These are phyloP conservation scores for Calonectria honghensis DNA, from an alignment of 2,329 filamentous ascomycete species.

Conservation along the genomic window DNA sequence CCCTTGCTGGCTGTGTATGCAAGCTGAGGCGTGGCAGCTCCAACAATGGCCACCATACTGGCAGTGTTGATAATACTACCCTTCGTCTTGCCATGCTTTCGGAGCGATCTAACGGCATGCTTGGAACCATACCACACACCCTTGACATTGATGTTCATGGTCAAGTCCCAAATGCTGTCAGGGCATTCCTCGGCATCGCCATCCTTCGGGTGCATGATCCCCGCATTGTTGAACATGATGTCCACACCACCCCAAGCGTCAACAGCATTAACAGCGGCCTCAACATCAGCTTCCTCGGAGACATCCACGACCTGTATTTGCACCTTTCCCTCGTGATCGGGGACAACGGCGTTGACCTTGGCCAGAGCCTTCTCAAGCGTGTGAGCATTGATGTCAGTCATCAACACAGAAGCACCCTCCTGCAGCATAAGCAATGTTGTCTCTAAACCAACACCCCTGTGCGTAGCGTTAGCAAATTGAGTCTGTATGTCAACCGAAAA, in stretches of 20 bases:
- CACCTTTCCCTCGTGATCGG: conserved; percentile 71
- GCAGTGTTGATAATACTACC: conserved; percentile 95
- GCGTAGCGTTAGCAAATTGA: conserved; percentile 27
- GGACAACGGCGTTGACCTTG: conserved; percentile 85
- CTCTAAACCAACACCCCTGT: conserved; percentile 93
- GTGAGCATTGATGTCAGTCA: conserved; percentile 88
- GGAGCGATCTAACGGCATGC: conserved; percentile 88
- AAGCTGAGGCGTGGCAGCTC: conserved; percentile 90
- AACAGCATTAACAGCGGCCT: conserved; percentile 82
- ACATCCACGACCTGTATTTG: conserved; percentile 84
- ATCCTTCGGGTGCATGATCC: conserved; percentile 94
- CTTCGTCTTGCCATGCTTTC: conserved; percentile 85
- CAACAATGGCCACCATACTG: conserved; percentile 90
- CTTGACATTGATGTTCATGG: conserved; percentile 96
- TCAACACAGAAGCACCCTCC: conserved; percentile 89
- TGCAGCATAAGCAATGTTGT: conserved; percentile 91
- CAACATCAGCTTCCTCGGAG: conserved; percentile 87
- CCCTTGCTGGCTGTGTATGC: conserved; percentile 97
- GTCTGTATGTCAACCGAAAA: neutral
- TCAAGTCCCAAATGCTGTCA: conserved; percentile 95
- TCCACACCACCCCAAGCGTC: conserved; percentile 93
- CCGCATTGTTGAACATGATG: conserved; percentile 97
- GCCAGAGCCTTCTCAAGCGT: conserved; percentile 85
- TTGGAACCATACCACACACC: conserved; percentile 97
- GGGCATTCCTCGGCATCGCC: conserved; percentile 88